phyloP scores from a whole-genome alignment of 805 yeast species.

The Cyberlindnera maritima region DNA sequence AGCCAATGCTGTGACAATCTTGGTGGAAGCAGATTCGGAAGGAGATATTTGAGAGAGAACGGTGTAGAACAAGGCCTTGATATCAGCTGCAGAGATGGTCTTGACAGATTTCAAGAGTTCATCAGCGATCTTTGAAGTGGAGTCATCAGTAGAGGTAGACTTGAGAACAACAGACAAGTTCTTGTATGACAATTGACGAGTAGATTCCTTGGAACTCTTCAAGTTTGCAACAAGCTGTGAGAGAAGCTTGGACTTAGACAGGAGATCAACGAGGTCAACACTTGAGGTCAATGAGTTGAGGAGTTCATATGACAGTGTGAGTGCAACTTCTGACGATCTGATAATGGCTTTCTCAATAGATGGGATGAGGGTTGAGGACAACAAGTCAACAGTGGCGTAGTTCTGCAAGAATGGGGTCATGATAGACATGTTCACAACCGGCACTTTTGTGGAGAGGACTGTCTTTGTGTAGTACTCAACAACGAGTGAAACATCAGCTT shows the following conservation, averaged over 20 bases:
- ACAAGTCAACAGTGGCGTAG: conserved; percentile 37
- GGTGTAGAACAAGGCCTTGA: conserved; percentile 51
- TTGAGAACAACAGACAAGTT: conserved; percentile 34
- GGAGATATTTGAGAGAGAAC: conserved; percentile 37
- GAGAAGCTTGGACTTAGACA: conserved; percentile 47
- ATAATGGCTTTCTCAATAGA: conserved; percentile 69
- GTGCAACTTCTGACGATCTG: conserved; percentile 73
- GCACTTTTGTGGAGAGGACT: conserved; percentile 43
- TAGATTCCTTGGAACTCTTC: conserved; percentile 68
- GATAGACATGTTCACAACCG: conserved; percentile 37
- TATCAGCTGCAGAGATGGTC: conserved; percentile 59
- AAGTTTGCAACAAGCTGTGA: conserved; percentile 51
- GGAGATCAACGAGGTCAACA: conserved; percentile 41
- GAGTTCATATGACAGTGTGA: conserved; percentile 54
- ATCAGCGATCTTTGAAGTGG: conserved; percentile 38
- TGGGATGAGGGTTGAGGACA: conserved; percentile 47
- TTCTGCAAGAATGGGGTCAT: conserved; percentile 46
- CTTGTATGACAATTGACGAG: conserved; percentile 37
- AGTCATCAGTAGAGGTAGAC: conserved; percentile 30
- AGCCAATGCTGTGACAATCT: conserved; percentile 41
- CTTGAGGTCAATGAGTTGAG: conserved; percentile 32
- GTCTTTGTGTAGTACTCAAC: conserved; percentile 34
- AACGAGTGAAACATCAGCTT: conserved; percentile 23
- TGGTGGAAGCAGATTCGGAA: conserved; percentile 31
- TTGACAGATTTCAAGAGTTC: conserved; percentile 60